Evolutionary conservation across 805 yeast species (phyloP), one percentile per base, ranked within the genome.

Genomic region (Metschnikowia anglica): DNA sequence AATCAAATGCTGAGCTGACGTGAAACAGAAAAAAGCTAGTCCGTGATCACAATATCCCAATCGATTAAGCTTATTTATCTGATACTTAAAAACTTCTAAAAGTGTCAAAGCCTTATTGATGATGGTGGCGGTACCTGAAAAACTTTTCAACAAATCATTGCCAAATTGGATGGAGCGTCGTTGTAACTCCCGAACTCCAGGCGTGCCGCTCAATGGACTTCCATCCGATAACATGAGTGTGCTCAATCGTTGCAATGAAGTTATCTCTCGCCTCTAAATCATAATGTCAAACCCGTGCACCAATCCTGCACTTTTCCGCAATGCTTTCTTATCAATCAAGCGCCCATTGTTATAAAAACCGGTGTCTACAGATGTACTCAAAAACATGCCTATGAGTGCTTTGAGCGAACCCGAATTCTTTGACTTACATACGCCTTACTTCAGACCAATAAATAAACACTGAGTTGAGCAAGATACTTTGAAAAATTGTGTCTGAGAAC

Each of bases 1-100:
- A 11, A 32, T 8, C 29, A 44, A 23, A 9, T 9, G 9, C 15
- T n/a, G 43, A 21, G 48, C 46, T 3, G 42, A 18, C 2, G 25
- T 34, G 24, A 30, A 64, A 39, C 61, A 49, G 1, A 70, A 53
- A 43, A 57, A 65, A 2, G 71, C 68, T 39, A 66, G 37, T 44
- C 66, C 72, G 47, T 56, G 60, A 46, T 70, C 74, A 46, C 74
- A 70, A 39, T 59, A 60, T 1, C 65, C 63, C n/a, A 61, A 26
- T 18, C 41, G 50, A 3, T 57, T 53, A 10, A 54, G 43, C 40
- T 66, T 63, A 30, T 59, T 58, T 23, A 49, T 39, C 48, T 70
- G 70, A 38, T 60, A 60, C 34, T 59, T 62, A 51, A 68, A 62
- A 21, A 59, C 51, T 46, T 69, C 73, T 17, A 70, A 49, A 20